Evolutionary conservation across 164 flowering plant species (phyloP).

Genomic region (Annona cherimola): DNA sequence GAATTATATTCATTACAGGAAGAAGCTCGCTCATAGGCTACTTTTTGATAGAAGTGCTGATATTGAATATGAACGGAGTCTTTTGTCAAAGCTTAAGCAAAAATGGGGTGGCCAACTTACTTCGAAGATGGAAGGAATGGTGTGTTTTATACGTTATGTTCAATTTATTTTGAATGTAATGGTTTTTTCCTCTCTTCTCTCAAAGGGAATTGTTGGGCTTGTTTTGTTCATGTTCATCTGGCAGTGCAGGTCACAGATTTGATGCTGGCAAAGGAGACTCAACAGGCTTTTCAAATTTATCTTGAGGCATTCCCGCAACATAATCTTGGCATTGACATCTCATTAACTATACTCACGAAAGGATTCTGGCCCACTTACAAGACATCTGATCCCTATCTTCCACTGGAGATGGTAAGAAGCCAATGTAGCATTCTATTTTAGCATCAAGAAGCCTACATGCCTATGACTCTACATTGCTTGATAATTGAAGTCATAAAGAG

Average conservation of each 20-base stretch:
- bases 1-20: not conserved
- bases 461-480: not conserved
- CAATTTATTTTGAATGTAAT: not conserved
- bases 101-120: not conserved
- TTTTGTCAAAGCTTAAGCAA: conserved; percentile 2
- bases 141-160: not conserved
- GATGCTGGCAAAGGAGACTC: not conserved
- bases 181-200: not conserved
- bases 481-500: not conserved
- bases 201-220: not conserved
- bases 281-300: not conserved
- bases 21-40: not conserved
- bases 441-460: not conserved
- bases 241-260: not conserved
- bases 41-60: not conserved
- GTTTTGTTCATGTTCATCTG: not conserved
- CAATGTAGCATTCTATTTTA: not conserved
- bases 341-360: not conserved
- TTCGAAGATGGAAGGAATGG: conserved; percentile 3
- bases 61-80: not conserved
- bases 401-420: conserved; percentile 1
- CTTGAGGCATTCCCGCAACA: not conserved
- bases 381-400: not conserved
- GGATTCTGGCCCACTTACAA: conserved; percentile 2
- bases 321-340: not conserved